phyloP scores from a whole-genome alignment of 2,329 filamentous ascomycete genomes.

The Onygenales sp. region DNA sequence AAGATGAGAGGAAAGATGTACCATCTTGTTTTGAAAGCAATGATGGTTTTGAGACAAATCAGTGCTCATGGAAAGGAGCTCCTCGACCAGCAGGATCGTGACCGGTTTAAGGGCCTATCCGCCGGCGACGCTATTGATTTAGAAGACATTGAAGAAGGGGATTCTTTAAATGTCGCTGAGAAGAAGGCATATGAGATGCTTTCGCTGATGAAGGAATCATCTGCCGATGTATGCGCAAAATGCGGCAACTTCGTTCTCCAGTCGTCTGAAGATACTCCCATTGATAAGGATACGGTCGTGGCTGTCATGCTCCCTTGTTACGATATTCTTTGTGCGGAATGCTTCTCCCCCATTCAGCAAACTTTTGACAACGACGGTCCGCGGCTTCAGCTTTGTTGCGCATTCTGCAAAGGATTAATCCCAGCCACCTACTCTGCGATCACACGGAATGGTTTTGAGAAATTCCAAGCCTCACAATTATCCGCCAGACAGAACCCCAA shows the following conservation, averaged over 20 bases:
- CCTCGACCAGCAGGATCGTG: slow-evolving; percentile 72
- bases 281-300: slow-evolving; percentile 47
- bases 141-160: slow-evolving; percentile 63
- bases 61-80: slow-evolving; percentile 93
- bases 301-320: slow-evolving; percentile 76
- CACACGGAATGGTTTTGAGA: slow-evolving; percentile 46
- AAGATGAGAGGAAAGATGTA: slow-evolving; percentile 78
- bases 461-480: slow-evolving; percentile 46
- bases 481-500: slow-evolving; percentile 39
- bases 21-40: slow-evolving; percentile 84
- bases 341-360: slow-evolving; percentile 53
- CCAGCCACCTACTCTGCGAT: slow-evolving; percentile 59
- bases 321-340: slow-evolving; percentile 71
- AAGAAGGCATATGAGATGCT: slow-evolving; percentile 79
- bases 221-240: slow-evolving; percentile 60
- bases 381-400: slow-evolving; percentile 45
- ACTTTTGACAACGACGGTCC: slow-evolving; percentile 40
- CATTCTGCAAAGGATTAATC: slow-evolving; percentile 57
- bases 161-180: slow-evolving; percentile 49
- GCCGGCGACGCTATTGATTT: slow-evolving; percentile 80
- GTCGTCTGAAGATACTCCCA: slow-evolving; percentile 34
- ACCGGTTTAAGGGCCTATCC: slow-evolving; percentile 70
- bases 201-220: slow-evolving; percentile 71
- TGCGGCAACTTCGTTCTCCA: slow-evolving; percentile 54
- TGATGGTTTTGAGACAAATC: slow-evolving; percentile 77